A percentile compares a stretch with the other conserved stretches of the same genome.
Conservation (phyloP, 2,329 filamentous ascomycete genomes). For the Aspergillus pseudoglaucus region DNA sequence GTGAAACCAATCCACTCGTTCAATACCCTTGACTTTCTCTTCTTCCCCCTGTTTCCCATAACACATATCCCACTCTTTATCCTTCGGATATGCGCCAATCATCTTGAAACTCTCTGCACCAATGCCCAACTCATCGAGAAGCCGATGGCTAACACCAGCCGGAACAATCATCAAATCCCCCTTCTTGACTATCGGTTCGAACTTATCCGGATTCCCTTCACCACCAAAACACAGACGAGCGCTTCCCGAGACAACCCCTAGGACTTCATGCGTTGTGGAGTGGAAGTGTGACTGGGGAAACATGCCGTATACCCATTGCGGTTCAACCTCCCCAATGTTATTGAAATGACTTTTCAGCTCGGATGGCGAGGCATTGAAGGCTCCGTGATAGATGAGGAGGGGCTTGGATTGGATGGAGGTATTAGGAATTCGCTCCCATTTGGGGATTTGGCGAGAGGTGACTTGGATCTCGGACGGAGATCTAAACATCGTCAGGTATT, state of each 20-base stretch:
- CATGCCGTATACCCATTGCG: slow-evolving; percentile 66
- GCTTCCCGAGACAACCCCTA: slow-evolving; percentile 53
- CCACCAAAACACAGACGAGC: slow-evolving; percentile 62
- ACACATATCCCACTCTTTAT: slow-evolving; percentile 62
- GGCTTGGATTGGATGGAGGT: slow-evolving; percentile 58
- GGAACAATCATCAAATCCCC: slow-evolving; percentile 62
- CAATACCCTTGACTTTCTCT: slow-evolving; percentile 45
- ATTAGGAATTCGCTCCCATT: slow-evolving; percentile 55
- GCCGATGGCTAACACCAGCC: slow-evolving; percentile 58
- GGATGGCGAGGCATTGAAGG: slow-evolving; percentile 46
- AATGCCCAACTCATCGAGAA: slow-evolving; percentile 51
- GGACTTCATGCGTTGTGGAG: slow-evolving; percentile 60
- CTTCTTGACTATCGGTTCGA: slow-evolving; percentile 50
- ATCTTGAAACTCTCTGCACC: slow-evolving; percentile 52
- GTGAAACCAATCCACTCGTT: slow-evolving; percentile 49
- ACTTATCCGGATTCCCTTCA: slow-evolving; percentile 51
- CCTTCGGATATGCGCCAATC: slow-evolving; percentile 60
- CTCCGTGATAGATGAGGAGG: slow-evolving; percentile 59
- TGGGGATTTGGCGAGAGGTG: slow-evolving; percentile 54
- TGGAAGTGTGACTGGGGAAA: slow-evolving; percentile 62
- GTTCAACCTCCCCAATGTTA: slow-evolving; percentile 48
- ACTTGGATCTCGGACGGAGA: slow-evolving; percentile 48
- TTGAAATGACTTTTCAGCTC: slow-evolving; percentile 53
- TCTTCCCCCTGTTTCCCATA: slow-evolving; percentile 57
- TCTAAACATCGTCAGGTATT: slow-evolving; percentile 25